Conservation (phyloP, 78 protist species). For the Dictyostelium firmibasis region DNA sequence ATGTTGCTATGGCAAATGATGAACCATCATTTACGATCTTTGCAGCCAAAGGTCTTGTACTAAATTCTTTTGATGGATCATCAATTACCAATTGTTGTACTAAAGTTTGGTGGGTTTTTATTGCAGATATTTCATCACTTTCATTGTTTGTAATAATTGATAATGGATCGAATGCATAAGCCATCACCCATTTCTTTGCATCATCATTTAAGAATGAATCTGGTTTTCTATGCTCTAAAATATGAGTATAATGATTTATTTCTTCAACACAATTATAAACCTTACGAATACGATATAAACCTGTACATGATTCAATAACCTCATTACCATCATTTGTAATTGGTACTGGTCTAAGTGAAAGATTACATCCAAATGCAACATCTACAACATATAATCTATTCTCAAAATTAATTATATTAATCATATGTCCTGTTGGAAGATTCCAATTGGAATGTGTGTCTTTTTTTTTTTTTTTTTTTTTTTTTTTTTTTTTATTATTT, state of each 20-base stretch:
- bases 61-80: neutral
- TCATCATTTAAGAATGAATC: neutral
- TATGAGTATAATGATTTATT: neutral
- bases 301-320: neutral
- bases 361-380: constrained; percentile 27
- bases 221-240: neutral
- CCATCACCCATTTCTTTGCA: neutral
- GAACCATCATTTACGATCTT: neutral
- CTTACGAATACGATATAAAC: neutral
- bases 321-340: neutral
- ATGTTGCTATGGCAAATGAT: neutral
- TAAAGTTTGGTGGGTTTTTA: neutral
- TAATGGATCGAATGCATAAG: neutral
- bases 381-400: neutral
- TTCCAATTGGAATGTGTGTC: neutral
- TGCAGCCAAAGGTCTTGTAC: neutral
- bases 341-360: constrained; percentile 20
- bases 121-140: neutral
- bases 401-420: neutral
- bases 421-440: constrained; percentile 1
- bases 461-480: neutral
- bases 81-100: neutral
- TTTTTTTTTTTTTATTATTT: no score
- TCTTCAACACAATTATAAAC: neutral
- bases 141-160: neutral